Evolutionary conservation across 768 basidiomycete genomes (phyloP).

Genomic region (Hysterangium stoloniferum): DNA sequence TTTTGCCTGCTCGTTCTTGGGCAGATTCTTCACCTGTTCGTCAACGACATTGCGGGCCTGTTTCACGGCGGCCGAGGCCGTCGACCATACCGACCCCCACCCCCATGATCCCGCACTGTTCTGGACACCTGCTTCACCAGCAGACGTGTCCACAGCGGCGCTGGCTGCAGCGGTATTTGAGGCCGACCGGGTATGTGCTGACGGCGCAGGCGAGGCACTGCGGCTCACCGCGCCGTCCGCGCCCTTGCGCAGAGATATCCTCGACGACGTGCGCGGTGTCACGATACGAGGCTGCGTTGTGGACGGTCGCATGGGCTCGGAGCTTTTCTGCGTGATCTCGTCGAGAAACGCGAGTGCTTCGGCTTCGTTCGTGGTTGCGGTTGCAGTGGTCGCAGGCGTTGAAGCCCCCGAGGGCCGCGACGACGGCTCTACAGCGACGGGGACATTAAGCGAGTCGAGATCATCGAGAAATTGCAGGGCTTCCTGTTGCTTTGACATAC

Average conservation of each 20-base stretch:
- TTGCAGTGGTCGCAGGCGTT: constrained; percentile 16
- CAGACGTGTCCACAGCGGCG: constrained; percentile 18
- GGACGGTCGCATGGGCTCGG: constrained; percentile 61
- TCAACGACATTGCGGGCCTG: constrained; percentile 86
- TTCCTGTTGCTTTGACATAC: constrained; percentile 79
- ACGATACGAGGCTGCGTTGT: constrained; percentile 43
- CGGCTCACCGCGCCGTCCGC: constrained; percentile 18
- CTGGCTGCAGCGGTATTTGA: constrained; percentile 12
- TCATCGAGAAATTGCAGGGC: constrained; percentile 91
- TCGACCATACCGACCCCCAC: constrained; percentile 65
- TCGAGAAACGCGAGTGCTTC: constrained; percentile 91
- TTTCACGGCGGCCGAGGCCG: constrained; percentile 77
- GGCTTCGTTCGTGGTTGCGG: constrained; percentile 26
- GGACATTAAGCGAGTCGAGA: constrained; percentile 61
- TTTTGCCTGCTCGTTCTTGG: constrained; percentile 78
- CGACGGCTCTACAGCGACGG: constrained; percentile 10
- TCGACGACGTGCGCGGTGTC: constrained; percentile 37
- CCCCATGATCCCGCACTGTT: constrained; percentile 46
- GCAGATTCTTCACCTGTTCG: constrained; percentile 84
- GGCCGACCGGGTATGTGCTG: constrained; percentile 17
- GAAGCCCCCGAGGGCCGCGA: constrained; percentile 2
- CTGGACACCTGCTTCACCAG: constrained; percentile 19
- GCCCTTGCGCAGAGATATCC: constrained; percentile 13
- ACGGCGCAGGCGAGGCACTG: constrained; percentile 17
- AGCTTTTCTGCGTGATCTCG: constrained; percentile 88